Base-by-base conservation (phyloP, 495 filamentous ascomycete genomes). In the Lasiosphaeris hirsuta region DNA sequence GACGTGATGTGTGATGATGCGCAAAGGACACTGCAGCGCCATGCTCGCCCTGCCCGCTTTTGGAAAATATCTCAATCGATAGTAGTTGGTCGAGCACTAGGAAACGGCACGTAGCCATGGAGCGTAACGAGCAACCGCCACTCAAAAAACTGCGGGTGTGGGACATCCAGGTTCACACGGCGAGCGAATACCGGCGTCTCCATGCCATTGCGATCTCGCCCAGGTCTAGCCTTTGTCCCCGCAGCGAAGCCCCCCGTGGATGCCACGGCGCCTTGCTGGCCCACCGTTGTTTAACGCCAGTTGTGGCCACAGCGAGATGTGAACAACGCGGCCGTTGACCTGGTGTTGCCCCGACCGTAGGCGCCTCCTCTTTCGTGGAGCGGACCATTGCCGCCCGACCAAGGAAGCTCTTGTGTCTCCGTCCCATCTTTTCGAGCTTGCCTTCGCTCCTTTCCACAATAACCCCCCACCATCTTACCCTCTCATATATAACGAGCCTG, bases 101-200 rank as follows among this genome's bases (percentile, higher is more conserved):
- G 17, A 17, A 10, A 13, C 14, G 17, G 43, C 23, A 30, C 23
- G 23, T 30, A 30, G 23, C 23, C 23, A 30, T 30, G 23, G 23
- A 30, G 23, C 23, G 23, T 5, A 30, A 30, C 23, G 23, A 30
- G 23, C 23, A 30, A 30, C 23, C 23, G 23, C 23, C 23, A 30
- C 23, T 30, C 2, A 30, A 30, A 30, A 51, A 51, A 19, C 13
- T 35, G 49, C 49, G 49, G 17, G 36, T n/a, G 36, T 37, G 49
- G 49, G 33, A 51, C 33, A 11, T 15, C 14, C 2, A 8, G 17
- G 15, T n/a, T 36, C 40, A 36, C 49, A 36, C 35, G 34, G 49
- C 18, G 14, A 45, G 41, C 53, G 53, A 55, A 55, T 46, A 55
- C 53, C 53, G 53, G 53, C 53, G 46, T 30, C 51, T 30, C 37